Evolutionary conservation across 2,329 filamentous ascomycete genomes (phyloP), one percentile per base, ranked within the genome.

Genomic region (Periconia macrospinosa): DNA sequence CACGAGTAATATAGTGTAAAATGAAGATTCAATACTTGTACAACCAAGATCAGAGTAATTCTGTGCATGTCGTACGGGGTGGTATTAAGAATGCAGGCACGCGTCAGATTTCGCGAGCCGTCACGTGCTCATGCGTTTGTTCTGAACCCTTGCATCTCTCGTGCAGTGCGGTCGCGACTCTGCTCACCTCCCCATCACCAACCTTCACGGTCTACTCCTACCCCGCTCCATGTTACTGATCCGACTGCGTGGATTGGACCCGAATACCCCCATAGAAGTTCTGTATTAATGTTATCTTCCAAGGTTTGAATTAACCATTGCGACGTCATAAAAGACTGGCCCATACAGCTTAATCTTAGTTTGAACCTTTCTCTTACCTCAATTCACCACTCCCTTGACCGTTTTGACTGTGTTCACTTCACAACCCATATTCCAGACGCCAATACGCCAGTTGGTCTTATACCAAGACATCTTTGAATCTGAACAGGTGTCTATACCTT

Each of bases 1-100:
- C 56, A 67, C 55, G 65, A 47, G 59, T 73, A 72, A 73, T 72
- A 63, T 70, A 69, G 57, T 58, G n/a, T 11, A 8, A 40, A 33
- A 45, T 30, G 20, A 40, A 49, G 18, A 41, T 17, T 41, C 20
- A 13, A 35, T 27, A 43, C 37, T 8, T 27, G 23, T 5, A n/a
- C 18, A 46, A 51, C 27, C 23, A 15, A 20, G 17, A 6, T 20
- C 45, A 37, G 17, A 17, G 2, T 35, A 6, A 15, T 37, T 27
- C 41, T 27, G 23, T 27, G 23, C 23, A 27, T 27, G 23, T 27
- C 23, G 23, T 27, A 27, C 23, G 23, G 23, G 8, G 8, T 27
- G 23, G 23, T 27, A 27, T 27, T 3, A 3, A 14, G 5, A 37
- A 6, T 6, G 11, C 5, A 5, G 11, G 33, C 5, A 37, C 33